Conservation (phyloP, 2,329 filamentous ascomycete species). For the Sclerotinia trifoliorum region DNA sequence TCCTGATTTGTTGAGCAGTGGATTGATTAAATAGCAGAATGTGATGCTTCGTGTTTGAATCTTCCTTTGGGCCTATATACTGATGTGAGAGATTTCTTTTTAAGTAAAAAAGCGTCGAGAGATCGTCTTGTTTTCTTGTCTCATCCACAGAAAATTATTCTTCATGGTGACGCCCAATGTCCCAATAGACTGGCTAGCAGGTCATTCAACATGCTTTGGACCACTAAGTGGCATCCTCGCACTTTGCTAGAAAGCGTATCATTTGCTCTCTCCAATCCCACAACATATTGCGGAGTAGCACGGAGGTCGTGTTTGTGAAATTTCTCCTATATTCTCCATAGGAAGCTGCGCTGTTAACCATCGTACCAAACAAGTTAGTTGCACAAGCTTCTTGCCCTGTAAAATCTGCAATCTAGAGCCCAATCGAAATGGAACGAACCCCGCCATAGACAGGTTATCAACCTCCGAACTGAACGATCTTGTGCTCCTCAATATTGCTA, state of each 20-base stretch:
- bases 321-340: slow-evolving; percentile 28
- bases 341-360: background rate
- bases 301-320: slow-evolving; percentile 45
- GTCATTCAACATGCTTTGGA: background rate
- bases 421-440: background rate
- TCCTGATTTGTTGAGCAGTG: too few relatives aligned
- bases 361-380: background rate
- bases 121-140: too few relatives aligned
- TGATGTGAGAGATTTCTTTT: background rate
- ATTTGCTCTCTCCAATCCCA: slow-evolving; percentile 5
- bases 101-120: background rate
- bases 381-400: background rate
- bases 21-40: background rate
- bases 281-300: slow-evolving; percentile 41
- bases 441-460: background rate
- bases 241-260: background rate
- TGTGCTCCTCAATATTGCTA: background rate
- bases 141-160: background rate
- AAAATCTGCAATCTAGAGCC: background rate
- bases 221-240: background rate
- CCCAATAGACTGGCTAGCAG: background rate
- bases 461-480: background rate
- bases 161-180: background rate
- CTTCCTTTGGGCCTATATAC: background rate
- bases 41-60: background rate